Conservation (phyloP, 2,329 filamentous ascomycete species). For the Metarhizium humberi region DNA sequence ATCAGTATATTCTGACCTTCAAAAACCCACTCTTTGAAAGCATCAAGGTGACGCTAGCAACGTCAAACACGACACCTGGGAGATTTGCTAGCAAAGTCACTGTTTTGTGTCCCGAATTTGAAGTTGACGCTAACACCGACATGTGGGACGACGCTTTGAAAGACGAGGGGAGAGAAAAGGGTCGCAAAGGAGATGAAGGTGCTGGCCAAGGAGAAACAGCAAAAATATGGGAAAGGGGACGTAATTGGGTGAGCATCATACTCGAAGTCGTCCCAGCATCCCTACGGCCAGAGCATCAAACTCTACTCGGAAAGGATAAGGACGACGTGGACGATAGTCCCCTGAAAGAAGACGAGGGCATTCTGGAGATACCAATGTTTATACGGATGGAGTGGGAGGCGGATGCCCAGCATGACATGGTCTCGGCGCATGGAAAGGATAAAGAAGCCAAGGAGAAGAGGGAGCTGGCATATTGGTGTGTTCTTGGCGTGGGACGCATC, state of each 20-base stretch:
- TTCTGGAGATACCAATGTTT: constrained; percentile 87
- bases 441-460: constrained; percentile 65
- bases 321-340: constrained; percentile 34
- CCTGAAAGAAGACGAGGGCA: constrained; percentile 49
- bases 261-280: constrained; percentile 73
- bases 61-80: constrained; percentile 69
- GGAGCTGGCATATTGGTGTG: constrained; percentile 93
- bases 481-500: constrained; percentile 79
- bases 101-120: constrained; percentile 87
- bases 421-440: constrained; percentile 39
- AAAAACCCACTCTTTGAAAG: constrained; percentile 91
- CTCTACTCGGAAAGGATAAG: constrained; percentile 16
- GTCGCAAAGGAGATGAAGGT: constrained; percentile 30
- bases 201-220: constrained; percentile 63
- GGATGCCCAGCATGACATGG: constrained; percentile 57
- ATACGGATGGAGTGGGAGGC: constrained; percentile 86
- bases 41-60: constrained; percentile 79
- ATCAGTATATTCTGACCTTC: constrained; percentile 82
- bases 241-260: constrained; percentile 93
- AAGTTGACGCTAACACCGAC: constrained; percentile 85
- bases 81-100: constrained; percentile 73
- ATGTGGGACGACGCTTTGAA: constrained; percentile 81
- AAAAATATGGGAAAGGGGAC: constrained; percentile 90
- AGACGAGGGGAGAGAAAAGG: constrained; percentile 32
- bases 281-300: constrained; percentile 30